Evolutionary conservation across 495 filamentous ascomycete species (phyloP).

Genomic region (Hypoxylon lenormandii): DNA sequence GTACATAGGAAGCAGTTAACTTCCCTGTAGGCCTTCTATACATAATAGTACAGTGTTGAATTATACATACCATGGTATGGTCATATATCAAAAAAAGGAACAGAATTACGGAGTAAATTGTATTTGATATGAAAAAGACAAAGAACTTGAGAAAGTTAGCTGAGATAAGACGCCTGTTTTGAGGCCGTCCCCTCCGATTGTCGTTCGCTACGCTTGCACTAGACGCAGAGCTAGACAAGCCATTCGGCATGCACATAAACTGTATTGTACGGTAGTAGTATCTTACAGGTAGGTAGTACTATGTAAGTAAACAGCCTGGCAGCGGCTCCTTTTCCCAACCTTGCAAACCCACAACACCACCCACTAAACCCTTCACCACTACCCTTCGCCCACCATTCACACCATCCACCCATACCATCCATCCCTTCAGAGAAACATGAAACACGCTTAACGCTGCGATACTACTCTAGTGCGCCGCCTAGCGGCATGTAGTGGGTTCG

Average conservation of each 20-base stretch:
- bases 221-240: no score
- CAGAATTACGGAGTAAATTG: background rate
- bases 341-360: no score
- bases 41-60: no score
- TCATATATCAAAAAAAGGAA: no score
- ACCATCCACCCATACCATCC: background rate
- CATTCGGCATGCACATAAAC: conserved; percentile 25
- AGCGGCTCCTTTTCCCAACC: conserved; percentile 32
- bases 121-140: background rate
- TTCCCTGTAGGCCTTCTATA: background rate
- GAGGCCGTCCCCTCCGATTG: conserved; percentile 8
- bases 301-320: conserved; percentile 8
- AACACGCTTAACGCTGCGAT: conserved; percentile 48
- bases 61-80: no score
- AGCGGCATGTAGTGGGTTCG: conserved; percentile 11
- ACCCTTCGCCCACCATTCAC: no score
- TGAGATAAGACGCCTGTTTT: background rate
- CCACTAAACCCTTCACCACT: no score
- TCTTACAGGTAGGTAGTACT: no score
- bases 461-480: conserved; percentile 40
- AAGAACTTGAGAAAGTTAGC: no score
- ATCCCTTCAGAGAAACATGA: conserved; percentile 36
- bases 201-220: conserved; percentile 2
- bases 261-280: conserved; percentile 12
- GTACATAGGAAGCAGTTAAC: background rate